Base-by-base conservation (phyloP, 306 rosid species). In the Sophora flavescens region DNA sequence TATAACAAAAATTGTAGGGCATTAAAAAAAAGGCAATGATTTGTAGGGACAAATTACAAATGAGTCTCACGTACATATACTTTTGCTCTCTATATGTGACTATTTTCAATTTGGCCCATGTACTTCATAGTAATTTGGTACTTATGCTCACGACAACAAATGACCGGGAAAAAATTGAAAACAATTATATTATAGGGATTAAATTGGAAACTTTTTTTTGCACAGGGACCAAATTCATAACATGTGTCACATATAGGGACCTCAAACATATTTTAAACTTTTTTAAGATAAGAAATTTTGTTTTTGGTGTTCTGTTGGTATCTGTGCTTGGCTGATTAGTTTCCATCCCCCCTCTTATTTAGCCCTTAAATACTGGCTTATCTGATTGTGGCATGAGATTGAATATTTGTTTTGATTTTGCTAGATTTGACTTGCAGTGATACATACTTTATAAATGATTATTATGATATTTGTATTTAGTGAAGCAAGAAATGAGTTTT, bases 341-440 rank as follows among this genome's bases (percentile, higher is more conserved):
- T 44, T 41, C 47, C 10, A 41, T 41, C 47, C 8, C 45, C 47
- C 48, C 12, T 41, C 47, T 41, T 41, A 2, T 41, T 41, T 41
- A 6, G 13, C 45, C 22, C 7, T 47, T 32, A 6, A 11, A 50
- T 75, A 18, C 39, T 22, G 33, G 14, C 45, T 56, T 45, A 6
- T 65, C 41, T 54, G 38, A 44, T 36, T 17, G 44, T 56, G 42
- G 44, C 3, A 5, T 6, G 12, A 6, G 54, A n/a, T 66, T 68
- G 66, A 9, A 41, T 14, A 16, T 50, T 33, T 68, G 8, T 62
- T 38, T 54, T 56, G 33, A 8, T 82, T 35, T 63, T 18, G 53
- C 26, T 51, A 70, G 70, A 48, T 33, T 50, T 74, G 63, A 48
- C 61, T 50, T 73, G 22, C 12, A 12, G 8, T 33, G 52, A 8